Evolutionary conservation across 2,329 filamentous ascomycete species (phyloP).

Genomic region (Daldinia eschscholtzii): DNA sequence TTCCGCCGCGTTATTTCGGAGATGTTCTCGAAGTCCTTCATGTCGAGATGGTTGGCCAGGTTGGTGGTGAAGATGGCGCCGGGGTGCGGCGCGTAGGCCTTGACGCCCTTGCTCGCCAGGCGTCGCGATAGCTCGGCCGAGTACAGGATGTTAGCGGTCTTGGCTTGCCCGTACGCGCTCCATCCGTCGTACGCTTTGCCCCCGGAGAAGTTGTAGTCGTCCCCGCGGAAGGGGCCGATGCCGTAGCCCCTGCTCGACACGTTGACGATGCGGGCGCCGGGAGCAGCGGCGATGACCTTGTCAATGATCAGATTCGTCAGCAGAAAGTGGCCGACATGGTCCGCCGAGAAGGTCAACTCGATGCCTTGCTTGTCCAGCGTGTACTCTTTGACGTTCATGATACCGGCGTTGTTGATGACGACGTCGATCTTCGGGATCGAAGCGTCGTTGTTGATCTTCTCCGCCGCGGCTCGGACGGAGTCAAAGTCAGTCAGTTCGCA

Average conservation of each 20-base stretch:
- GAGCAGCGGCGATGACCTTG: conserved; percentile 31
- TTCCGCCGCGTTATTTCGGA: conserved; percentile 12
- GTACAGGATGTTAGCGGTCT: conserved; percentile 55
- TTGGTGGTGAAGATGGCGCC: conserved; percentile 18
- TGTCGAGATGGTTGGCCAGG: conserved; percentile 5
- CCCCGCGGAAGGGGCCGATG: conserved; percentile 57
- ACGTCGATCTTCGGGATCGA: conserved; percentile 39
- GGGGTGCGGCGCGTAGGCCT: conserved; percentile 22
- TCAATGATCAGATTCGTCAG: conserved; percentile 41
- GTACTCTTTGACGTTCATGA: conserved; percentile 37
- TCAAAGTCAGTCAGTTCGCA: conserved; percentile 40
- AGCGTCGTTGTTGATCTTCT: conserved; percentile 29
- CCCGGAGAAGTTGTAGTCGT: conserved; percentile 60
- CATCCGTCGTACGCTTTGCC: conserved; percentile 50
- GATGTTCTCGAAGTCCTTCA: not conserved
- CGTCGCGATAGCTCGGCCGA: conserved; percentile 27
- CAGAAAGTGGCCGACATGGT: conserved; percentile 45
- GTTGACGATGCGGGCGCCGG: conserved; percentile 56
- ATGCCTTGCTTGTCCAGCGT: conserved; percentile 41
- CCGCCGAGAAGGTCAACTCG: conserved; percentile 36
- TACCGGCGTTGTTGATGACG: conserved; percentile 39
- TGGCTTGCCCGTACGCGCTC: conserved; percentile 56
- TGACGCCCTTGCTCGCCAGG: conserved; percentile 10
- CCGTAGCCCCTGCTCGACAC: conserved; percentile 60
- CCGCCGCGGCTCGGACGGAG: conserved; percentile 37